Percentiles rank a stretch among this genome's conserved stretches.
Evolutionary conservation across 208 protist genomes (phyloP).

Genomic region (Leishmania tropica): DNA sequence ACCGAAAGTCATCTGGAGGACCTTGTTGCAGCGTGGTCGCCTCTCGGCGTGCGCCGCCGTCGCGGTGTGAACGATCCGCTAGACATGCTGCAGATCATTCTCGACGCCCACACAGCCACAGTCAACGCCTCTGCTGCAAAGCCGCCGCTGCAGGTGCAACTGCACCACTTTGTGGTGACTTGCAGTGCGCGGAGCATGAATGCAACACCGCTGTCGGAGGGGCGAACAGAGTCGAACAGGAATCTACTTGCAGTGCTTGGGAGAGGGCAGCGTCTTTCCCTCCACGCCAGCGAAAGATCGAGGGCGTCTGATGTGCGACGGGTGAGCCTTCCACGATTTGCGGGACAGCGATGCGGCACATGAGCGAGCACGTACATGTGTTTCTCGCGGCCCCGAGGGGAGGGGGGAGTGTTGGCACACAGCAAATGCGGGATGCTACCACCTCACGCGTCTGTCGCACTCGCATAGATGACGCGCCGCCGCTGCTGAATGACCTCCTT

Average conservation of each 20-base stretch:
- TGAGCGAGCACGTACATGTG: background rate
- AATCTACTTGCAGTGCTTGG: background rate
- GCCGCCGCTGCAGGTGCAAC: conserved; percentile 51
- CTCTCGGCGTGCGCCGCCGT: conserved; percentile 44
- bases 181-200: conserved; percentile 79
- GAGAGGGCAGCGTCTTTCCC: background rate
- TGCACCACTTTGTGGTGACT: conserved; percentile 81
- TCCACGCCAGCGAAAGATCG: background rate
- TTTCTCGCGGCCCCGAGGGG: background rate
- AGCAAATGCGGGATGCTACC: background rate
- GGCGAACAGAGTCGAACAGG: background rate
- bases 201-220: conserved; percentile 8
- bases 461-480: background rate
- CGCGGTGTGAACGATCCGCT: conserved; percentile 48
- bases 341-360: background rate
- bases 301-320: background rate
- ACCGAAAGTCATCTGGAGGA: background rate
- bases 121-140: too few species aligned
- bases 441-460: background rate
- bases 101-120: conserved; percentile 23
- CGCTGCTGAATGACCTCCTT: background rate
- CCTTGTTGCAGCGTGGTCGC: conserved; percentile 21
- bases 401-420: background rate
- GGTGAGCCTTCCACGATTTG: background rate
- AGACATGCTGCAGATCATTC: conserved; percentile 49